Base-by-base conservation (phyloP, 164 flowering plant species). In the Liquidambar formosana region DNA sequence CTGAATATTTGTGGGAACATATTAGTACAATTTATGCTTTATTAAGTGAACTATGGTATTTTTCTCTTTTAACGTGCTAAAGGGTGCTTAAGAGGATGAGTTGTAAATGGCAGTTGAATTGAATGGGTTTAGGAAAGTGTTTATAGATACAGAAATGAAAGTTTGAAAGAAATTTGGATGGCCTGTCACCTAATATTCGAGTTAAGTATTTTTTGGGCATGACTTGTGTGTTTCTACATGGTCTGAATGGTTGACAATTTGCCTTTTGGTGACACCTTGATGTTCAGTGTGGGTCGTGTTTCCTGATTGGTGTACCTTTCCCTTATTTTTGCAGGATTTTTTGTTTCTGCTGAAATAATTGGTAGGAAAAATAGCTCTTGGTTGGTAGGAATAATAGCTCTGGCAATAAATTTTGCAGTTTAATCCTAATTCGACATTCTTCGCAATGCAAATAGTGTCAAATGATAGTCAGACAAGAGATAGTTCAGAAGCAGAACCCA, bases 401-500 rank as follows among this genome's bases (percentile, higher is more conserved):
- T 71, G 58, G 82, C 66, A 60, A 79, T 85, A 84, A 70, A 19
- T 44, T 65, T 74, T 70, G 66, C 46, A 61, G 23, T 68, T 28
- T 70, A 57, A 44, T 72, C 61, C 71, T 74, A 73, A 73, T 61
- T 78, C 65, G 53, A 63, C 52, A 60, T 59, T 72, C 44, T 71
- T 67, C 82, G 69, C 72, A 63, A 92, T 94, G 98, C 97, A 89
- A 84, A 82, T 88, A 80, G 84, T 75, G 18, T 63, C 84, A 57
- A 83, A 82, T 74, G 89, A 81, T 72, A 75, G 73, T 67, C 82
- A 58, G 44, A 73, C 65, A 41, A 85, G 79, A 58, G 87, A 88
- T 69, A 49, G 53, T 75, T 82, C 85, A 67, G 97, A 90, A 78
- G 86, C 82, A 61, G 87, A 86, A 46, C 96, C 98, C 71, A 90